phyloP scores from a whole-genome alignment of 371 early-diverging fungal species.

The Coemansia sp. region DNA sequence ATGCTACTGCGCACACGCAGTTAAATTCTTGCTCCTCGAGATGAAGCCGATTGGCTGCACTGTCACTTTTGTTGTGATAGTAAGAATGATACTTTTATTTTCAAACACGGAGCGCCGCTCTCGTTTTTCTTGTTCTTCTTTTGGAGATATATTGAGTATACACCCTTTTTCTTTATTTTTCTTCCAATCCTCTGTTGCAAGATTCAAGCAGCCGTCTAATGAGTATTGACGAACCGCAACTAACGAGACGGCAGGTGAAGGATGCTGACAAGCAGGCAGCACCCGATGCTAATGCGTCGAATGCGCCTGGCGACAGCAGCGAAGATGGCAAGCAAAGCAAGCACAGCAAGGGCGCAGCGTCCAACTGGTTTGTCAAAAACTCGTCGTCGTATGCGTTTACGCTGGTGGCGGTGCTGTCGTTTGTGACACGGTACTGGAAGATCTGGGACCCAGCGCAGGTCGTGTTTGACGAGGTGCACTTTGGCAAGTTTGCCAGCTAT shows the following conservation, averaged over 20 bases:
- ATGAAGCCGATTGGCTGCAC: neutral
- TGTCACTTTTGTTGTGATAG: neutral
- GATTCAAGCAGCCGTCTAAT: constrained; percentile 9
- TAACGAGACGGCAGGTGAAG: constrained; percentile 13
- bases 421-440: constrained; percentile 63
- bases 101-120: neutral
- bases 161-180: neutral
- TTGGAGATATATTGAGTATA: neutral
- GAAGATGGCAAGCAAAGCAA: neutral
- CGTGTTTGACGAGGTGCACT: constrained; percentile 98
- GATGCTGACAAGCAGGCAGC: neutral
- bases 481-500: constrained; percentile 97
- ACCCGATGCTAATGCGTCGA: neutral
- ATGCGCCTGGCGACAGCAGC: neutral
- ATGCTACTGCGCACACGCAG: neutral
- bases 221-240: constrained; percentile 38
- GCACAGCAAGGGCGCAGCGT: neutral
- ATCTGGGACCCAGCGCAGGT: constrained; percentile 69
- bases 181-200: neutral
- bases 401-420: constrained; percentile 41
- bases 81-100: neutral
- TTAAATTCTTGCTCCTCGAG: neutral
- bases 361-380: constrained; percentile 20
- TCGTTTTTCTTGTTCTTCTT: constrained; percentile 3
- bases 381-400: constrained; percentile 41